These are phyloP conservation scores for Alloascoidea africana DNA, from an alignment of 805 yeast species.

Conservation along the genomic window DNA sequence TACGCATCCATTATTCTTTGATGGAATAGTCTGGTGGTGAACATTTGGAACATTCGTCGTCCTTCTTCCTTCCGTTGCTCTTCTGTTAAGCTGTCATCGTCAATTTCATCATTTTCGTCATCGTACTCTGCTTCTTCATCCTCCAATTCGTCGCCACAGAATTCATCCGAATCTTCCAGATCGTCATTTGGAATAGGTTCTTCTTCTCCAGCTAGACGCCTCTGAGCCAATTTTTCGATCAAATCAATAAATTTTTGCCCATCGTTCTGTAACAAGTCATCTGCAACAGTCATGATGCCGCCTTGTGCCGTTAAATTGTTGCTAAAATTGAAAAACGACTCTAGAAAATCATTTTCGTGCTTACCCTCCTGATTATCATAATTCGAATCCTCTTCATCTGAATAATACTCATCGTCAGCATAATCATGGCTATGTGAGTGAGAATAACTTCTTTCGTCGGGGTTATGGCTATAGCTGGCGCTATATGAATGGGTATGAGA, in stretches of 20 bases:
- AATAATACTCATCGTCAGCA: conserved; percentile 8
- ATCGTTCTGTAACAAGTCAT: conserved; percentile 60
- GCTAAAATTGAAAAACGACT: conserved; percentile 13
- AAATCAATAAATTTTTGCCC: conserved; percentile 68
- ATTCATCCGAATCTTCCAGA: conserved; percentile 16
- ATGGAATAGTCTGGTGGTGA: conserved; percentile 66
- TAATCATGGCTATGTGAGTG: conserved; percentile 6
- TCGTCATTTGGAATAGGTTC: conserved; percentile 16
- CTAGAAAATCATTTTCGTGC: background rate
- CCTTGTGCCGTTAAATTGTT: conserved; percentile 17
- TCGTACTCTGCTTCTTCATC: conserved; percentile 20
- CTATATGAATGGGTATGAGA: background rate
- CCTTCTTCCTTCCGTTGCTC: conserved; percentile 64
- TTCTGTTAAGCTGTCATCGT: conserved; percentile 19
- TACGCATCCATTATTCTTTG: conserved; percentile 61
- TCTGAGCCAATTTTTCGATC: conserved; percentile 60
- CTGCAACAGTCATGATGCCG: conserved; percentile 52
- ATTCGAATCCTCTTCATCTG: conserved; percentile 5
- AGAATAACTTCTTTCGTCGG: conserved; percentile 5
- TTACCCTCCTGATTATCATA: background rate
- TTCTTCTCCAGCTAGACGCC: conserved; percentile 24
- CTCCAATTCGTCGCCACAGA: conserved; percentile 17
- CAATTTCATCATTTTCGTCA: conserved; percentile 23
- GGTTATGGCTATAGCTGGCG: conserved; percentile 6
- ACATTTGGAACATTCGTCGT: conserved; percentile 62